Conservation (phyloP, 2,329 filamentous ascomycete species). For the Hypoxylon sp. region DNA sequence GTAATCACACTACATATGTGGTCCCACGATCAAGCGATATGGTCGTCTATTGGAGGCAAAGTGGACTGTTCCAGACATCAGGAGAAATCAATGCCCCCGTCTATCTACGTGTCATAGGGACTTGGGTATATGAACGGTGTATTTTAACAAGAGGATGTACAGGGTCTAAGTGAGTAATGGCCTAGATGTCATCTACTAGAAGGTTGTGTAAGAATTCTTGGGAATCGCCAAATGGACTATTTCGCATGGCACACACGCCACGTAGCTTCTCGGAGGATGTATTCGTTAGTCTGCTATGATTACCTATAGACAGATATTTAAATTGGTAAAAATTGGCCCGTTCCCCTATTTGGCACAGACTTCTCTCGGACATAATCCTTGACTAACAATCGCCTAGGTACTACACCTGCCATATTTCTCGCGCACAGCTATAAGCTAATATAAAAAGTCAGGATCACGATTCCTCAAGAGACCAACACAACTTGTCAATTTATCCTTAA, state of each 20-base stretch:
- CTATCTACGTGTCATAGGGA: slow-evolving; percentile 1
- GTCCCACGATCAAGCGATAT: slow-evolving; percentile 39
- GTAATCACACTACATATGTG: slow-evolving; percentile 30
- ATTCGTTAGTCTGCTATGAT: slow-evolving; percentile 29
- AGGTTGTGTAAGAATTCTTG: slow-evolving; percentile 21
- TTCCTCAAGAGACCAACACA: slow-evolving; percentile 8
- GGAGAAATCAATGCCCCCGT: slow-evolving; percentile 13
- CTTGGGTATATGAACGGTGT: slow-evolving; percentile 15
- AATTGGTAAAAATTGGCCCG: slow-evolving; percentile 21
- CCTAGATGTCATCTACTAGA: slow-evolving; percentile 10
- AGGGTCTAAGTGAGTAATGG: slow-evolving; percentile 16
- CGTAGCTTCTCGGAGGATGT: slow-evolving; percentile 18
- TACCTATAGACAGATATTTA: slow-evolving; percentile 23
- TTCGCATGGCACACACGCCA: slow-evolving; percentile 17
- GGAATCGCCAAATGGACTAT: slow-evolving; percentile 22
- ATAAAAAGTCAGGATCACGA: not conserved
- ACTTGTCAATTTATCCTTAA: slow-evolving; percentile 14
- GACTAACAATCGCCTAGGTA: not conserved
- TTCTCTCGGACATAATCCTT: slow-evolving; percentile 7
- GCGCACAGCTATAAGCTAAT: slow-evolving; percentile 8
- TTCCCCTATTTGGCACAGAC: slow-evolving; percentile 14
- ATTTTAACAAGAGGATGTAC: slow-evolving; percentile 16
- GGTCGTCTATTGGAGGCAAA: slow-evolving; percentile 27
- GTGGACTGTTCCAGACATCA: slow-evolving; percentile 23
- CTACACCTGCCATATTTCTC: not conserved